Percentiles rank a stretch among this genome's conserved stretches.
Evolutionary conservation across 164 flowering plant species (phyloP).

Genomic region (Stephania japonica): DNA sequence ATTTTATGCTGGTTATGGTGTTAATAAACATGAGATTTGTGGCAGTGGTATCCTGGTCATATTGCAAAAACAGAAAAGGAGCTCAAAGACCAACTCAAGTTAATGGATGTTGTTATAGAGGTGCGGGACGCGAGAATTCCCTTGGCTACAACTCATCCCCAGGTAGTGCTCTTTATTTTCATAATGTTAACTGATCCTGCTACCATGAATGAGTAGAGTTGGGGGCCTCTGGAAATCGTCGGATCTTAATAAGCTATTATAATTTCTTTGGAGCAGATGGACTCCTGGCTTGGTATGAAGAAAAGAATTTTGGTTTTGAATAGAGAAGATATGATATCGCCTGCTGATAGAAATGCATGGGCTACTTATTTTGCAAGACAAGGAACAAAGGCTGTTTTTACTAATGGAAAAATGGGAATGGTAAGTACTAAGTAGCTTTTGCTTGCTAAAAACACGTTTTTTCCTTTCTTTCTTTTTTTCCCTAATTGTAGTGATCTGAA

Average conservation of each 20-base stretch:
- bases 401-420: constrained; percentile 95
- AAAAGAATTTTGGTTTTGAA: constrained; percentile 79
- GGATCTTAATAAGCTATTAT: background rate
- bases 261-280: constrained; percentile 53
- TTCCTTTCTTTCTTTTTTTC: constrained; percentile 2
- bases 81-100: constrained; percentile 81
- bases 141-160: constrained; percentile 81
- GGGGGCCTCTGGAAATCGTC: background rate
- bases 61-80: constrained; percentile 92
- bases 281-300: constrained; percentile 82
- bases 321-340: constrained; percentile 97
- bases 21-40: constrained; percentile 11
- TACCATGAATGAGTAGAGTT: background rate
- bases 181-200: background rate
- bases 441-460: constrained; percentile 1
- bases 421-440: constrained; percentile 45
- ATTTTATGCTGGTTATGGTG: background rate
- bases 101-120: constrained; percentile 97
- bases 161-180: constrained; percentile 31
- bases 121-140: constrained; percentile 98
- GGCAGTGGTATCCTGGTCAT: constrained; percentile 98
- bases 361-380: constrained; percentile 74
- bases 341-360: constrained; percentile 89
- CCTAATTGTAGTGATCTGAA: background rate
- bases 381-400: constrained; percentile 70